These are phyloP conservation scores for Lactarius hengduanensis DNA, from an alignment of 768 basidiomycete genomes.

Conservation along the genomic window DNA sequence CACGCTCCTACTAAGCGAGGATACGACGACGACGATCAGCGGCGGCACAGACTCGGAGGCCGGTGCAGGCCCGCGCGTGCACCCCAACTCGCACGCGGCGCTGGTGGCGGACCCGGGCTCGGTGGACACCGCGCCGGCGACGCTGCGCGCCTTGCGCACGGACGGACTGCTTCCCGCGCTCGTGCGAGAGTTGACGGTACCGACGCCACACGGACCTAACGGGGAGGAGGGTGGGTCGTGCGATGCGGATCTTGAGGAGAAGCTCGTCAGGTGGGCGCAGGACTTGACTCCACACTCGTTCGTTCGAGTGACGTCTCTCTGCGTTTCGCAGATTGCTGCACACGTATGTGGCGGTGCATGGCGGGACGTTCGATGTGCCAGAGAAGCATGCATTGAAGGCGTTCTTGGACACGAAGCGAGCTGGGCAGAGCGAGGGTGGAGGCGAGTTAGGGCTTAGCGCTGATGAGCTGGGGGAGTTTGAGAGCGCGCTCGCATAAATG, in stretches of 20 bases:
- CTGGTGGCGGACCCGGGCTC: slow-evolving; percentile 56
- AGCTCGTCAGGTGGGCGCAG: slow-evolving; percentile 51
- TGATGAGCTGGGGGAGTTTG: slow-evolving; percentile 13
- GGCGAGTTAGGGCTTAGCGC: slow-evolving; percentile 15
- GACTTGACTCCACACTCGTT: neutral
- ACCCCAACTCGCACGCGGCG: slow-evolving; percentile 71
- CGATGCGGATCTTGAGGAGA: slow-evolving; percentile 68
- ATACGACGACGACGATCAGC: slow-evolving; percentile 1
- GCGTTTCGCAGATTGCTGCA: slow-evolving; percentile 20
- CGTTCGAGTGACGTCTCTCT: neutral
- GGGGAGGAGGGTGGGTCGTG: slow-evolving; percentile 60
- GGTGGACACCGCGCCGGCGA: slow-evolving; percentile 47
- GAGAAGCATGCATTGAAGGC: slow-evolving; percentile 19
- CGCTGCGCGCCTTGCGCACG: slow-evolving; percentile 49
- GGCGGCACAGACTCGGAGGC: slow-evolving; percentile 26
- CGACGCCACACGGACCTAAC: slow-evolving; percentile 64
- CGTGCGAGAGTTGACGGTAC: slow-evolving; percentile 51
- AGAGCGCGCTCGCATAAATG: slow-evolving; percentile 14
- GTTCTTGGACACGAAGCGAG: slow-evolving; percentile 18
- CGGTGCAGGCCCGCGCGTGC: slow-evolving; percentile 51
- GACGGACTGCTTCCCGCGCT: slow-evolving; percentile 50
- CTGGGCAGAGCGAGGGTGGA: neutral
- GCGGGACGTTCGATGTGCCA: slow-evolving; percentile 19
- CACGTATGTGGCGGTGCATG: slow-evolving; percentile 25
- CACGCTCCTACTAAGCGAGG: slow-evolving; percentile 49